phyloP scores from a whole-genome alignment of 2,329 filamentous ascomycete species.

The Cladophialophora psammophila region DNA sequence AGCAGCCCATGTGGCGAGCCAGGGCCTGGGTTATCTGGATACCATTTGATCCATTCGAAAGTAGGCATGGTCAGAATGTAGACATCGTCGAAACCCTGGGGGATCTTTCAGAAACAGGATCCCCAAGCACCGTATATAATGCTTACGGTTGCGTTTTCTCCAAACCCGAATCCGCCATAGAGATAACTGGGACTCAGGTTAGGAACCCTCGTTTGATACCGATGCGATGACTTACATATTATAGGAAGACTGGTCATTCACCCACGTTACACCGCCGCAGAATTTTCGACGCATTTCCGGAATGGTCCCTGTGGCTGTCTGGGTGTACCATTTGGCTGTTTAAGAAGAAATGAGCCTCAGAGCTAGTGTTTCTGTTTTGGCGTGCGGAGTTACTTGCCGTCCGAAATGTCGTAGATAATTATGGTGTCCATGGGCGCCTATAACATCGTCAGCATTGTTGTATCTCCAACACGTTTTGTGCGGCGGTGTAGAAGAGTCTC shows the following conservation, averaged over 20 bases:
- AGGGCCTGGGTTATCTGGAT: slow-evolving; percentile 12
- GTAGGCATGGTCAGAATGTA: slow-evolving; percentile 33
- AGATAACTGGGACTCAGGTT: slow-evolving; percentile 14
- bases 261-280: slow-evolving; percentile 64
- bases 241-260: slow-evolving; percentile 66
- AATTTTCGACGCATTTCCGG: slow-evolving; percentile 27
- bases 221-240: slow-evolving; percentile 42
- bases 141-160: slow-evolving; percentile 21
- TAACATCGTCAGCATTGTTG: no score
- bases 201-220: background rate
- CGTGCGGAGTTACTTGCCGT: slow-evolving; percentile 1
- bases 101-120: background rate
- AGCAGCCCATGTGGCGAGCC: slow-evolving; percentile 38
- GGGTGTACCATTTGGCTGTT: slow-evolving; percentile 44
- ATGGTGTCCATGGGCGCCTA: slow-evolving; percentile 56
- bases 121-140: no score
- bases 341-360: background rate
- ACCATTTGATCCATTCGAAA: slow-evolving; percentile 35
- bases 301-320: slow-evolving; percentile 30
- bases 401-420: slow-evolving; percentile 62
- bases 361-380: background rate
- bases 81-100: slow-evolving; percentile 30
- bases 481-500: background rate
- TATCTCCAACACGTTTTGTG: background rate
- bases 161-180: slow-evolving; percentile 32